A percentile compares a stretch with the other conserved stretches of the same genome.
Evolutionary conservation across 805 yeast genomes (phyloP).

Genomic region (Cyberlindnera euphorbiae): DNA sequence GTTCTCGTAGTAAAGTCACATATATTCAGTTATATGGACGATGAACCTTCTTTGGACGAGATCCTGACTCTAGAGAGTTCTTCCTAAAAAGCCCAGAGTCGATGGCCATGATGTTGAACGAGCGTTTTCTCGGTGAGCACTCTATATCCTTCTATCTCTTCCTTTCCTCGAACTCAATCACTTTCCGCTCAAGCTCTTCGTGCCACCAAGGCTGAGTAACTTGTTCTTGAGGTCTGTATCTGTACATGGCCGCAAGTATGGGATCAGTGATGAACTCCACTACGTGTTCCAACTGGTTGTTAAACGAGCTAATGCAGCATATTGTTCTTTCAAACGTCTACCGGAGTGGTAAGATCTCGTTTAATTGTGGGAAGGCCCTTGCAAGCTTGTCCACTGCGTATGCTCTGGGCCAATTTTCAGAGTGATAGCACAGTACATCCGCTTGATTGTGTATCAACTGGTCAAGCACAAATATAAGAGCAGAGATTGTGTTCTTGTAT

Average conservation of each 20-base stretch:
- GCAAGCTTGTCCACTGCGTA: conserved; percentile 8
- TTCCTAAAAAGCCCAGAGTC: conserved; percentile 3
- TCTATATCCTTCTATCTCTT: conserved; percentile 6
- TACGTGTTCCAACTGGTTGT: conserved; percentile 6
- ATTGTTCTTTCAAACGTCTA: conserved; percentile 1
- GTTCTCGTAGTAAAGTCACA: not conserved
- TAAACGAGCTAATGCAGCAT: conserved; percentile 3
- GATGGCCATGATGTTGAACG: conserved; percentile 9
- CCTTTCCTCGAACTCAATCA: too few relatives aligned
- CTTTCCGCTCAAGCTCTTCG: conserved; percentile 1
- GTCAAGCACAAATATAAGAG: conserved; percentile 5
- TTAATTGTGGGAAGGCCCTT: conserved; percentile 7
- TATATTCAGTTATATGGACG: conserved; percentile 2
- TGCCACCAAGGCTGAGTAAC: conserved; percentile 9
- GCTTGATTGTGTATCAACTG: conserved; percentile 3
- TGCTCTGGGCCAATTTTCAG: conserved; percentile 10
- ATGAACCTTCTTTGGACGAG: conserved; percentile 7
- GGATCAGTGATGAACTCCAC: conserved; percentile 2
- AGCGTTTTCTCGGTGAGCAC: conserved; percentile 11
- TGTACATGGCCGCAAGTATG: not conserved
- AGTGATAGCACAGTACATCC: conserved; percentile 4
- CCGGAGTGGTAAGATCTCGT: conserved; percentile 6
- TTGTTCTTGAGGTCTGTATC: too few relatives aligned
- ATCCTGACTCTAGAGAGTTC: not conserved
- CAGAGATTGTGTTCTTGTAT: conserved; percentile 5